Evolutionary conservation across 192 early-diverging fungal species (phyloP).

Genomic region (Spizellomyces punctatus): DNA sequence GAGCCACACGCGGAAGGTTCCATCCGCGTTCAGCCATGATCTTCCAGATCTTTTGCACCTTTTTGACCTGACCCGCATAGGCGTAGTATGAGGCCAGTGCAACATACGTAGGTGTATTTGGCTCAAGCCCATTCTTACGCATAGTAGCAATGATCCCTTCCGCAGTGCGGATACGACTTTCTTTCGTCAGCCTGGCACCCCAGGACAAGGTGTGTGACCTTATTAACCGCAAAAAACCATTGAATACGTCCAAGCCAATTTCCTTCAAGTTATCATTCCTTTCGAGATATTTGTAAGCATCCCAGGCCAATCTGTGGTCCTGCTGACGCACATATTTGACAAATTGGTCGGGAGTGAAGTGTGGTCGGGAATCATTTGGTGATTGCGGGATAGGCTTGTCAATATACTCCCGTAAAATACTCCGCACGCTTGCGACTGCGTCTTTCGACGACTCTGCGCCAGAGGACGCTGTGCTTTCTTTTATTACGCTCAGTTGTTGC

Average conservation of each 20-base stretch:
- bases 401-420: too few species aligned
- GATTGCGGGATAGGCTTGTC: too few species aligned
- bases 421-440: too few species aligned
- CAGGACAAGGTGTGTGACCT: neutral
- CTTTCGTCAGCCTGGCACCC: neutral
- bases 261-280: neutral
- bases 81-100: constrained; percentile 19
- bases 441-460: too few species aligned
- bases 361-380: too few species aligned
- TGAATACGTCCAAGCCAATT: neutral
- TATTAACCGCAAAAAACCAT: neutral
- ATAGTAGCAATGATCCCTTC: constrained; percentile 5
- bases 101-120: constrained; percentile 13
- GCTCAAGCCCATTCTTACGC: constrained; percentile 12
- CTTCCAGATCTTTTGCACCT: neutral
- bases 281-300: neutral
- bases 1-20: neutral
- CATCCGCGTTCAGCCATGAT: neutral
- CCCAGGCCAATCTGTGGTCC: neutral
- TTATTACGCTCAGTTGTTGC: too few species aligned
- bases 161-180: neutral
- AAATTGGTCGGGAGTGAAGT: too few species aligned
- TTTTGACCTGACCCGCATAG: constrained; percentile 5
- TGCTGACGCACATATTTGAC: too few species aligned
- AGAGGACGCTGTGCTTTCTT: too few species aligned